phyloP scores from a whole-genome alignment of 2,329 filamentous ascomycete genomes.

The Cercospora beticola region DNA sequence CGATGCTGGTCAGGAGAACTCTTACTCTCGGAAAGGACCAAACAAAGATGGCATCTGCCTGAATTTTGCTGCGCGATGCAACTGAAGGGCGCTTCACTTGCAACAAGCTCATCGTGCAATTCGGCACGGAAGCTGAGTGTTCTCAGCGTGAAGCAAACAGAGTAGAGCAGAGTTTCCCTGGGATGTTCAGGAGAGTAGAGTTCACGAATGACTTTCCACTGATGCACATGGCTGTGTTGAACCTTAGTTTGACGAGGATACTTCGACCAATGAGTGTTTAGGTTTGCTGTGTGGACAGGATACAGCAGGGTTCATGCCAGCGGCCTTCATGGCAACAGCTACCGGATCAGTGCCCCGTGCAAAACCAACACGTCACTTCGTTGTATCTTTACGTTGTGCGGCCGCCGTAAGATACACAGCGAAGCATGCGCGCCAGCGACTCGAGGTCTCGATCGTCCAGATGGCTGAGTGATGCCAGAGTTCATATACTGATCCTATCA shows the following conservation, averaged over 20 bases:
- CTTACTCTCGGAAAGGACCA: neutral
- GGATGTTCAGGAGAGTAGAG: neutral
- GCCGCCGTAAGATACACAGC: neutral
- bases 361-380: neutral
- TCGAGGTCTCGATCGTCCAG: neutral
- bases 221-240: conserved; percentile 3
- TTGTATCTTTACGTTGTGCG: neutral
- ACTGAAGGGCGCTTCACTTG: neutral
- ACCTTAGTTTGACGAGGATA: neutral
- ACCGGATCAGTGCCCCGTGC: neutral
- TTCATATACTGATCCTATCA: neutral
- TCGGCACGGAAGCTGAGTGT: neutral
- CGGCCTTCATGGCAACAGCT: neutral
- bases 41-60: neutral
- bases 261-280: neutral
- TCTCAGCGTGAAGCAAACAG: neutral
- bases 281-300: neutral
- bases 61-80: neutral
- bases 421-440: neutral
- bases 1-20: neutral
- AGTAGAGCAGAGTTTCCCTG: neutral
- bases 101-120: neutral
- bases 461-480: neutral
- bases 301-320: conserved; percentile 4
- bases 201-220: neutral